Conservation (phyloP, 352 stramenopile genomes). For the Phytophthora macrochlamydospora region DNA sequence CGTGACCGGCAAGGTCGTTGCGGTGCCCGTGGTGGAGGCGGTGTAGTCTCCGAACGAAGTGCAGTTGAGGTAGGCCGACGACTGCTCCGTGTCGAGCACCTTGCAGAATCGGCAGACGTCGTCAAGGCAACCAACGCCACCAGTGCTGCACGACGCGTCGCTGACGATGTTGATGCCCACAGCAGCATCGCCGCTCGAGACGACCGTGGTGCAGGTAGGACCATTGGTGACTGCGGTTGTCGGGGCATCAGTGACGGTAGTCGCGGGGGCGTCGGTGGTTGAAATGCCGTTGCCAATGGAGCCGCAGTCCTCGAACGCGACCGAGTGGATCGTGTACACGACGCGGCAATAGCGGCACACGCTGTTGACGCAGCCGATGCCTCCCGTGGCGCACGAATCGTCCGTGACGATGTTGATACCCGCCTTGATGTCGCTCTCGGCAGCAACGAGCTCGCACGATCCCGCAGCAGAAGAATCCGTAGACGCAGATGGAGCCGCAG, state of each 20-base stretch:
- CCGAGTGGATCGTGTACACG: slow-evolving; percentile 22
- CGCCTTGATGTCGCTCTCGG: slow-evolving; percentile 28
- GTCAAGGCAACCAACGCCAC: slow-evolving; percentile 44
- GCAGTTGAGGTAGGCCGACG: slow-evolving; percentile 25
- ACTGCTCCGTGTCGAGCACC: slow-evolving; percentile 22
- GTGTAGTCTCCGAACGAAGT: not conserved
- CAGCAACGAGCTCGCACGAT: slow-evolving; percentile 16
- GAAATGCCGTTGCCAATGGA: slow-evolving; percentile 6
- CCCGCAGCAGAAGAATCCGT: not conserved
- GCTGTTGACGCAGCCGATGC: slow-evolving; percentile 41
- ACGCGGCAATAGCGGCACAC: slow-evolving; percentile 55
- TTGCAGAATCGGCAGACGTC: slow-evolving; percentile 55
- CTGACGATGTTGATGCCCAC: slow-evolving; percentile 36
- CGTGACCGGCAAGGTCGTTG: too few species aligned
- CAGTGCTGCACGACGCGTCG: slow-evolving; percentile 29
- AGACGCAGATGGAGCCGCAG: too few species aligned
- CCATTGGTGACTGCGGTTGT: slow-evolving; percentile 1
- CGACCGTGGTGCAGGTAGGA: slow-evolving; percentile 8
- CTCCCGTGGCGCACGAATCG: slow-evolving; percentile 30
- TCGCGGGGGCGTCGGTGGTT: slow-evolving; percentile 8
- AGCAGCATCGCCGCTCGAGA: slow-evolving; percentile 25
- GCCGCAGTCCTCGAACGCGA: slow-evolving; percentile 25
- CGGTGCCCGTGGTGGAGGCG: too few species aligned
- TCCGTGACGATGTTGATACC: slow-evolving; percentile 48
- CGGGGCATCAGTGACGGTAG: not conserved